phyloP scores from a whole-genome alignment of 306 rosid species.

The Potentilla sterilis region DNA sequence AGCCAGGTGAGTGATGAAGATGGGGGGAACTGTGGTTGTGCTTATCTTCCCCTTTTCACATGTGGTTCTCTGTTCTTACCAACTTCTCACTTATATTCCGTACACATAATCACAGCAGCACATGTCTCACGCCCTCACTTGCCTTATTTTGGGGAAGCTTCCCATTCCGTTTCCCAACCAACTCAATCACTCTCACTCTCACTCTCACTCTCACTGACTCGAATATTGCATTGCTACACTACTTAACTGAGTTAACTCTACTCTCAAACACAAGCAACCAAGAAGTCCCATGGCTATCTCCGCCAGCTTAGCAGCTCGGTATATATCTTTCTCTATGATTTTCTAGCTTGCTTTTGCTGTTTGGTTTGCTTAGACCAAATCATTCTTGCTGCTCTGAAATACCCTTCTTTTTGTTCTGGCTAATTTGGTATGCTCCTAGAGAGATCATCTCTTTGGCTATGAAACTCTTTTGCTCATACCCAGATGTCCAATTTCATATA shows the following conservation, averaged over 20 bases:
- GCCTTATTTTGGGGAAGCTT: not conserved
- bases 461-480: not conserved
- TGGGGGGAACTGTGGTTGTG: not conserved
- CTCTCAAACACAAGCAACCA: not conserved
- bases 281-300: constrained; percentile 5
- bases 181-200: not conserved
- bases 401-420: not conserved
- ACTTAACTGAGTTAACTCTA: not conserved
- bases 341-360: too few species aligned
- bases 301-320: constrained; percentile 26
- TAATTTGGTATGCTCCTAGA: not conserved
- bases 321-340: not conserved
- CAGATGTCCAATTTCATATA: not conserved
- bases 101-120: not conserved
- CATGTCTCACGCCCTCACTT: not conserved
- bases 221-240: not conserved
- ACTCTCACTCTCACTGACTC: not conserved
- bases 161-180: not conserved
- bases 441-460: not conserved
- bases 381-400: not conserved
- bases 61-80: not conserved
- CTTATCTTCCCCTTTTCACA: not conserved
- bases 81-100: not conserved
- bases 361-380: not conserved
- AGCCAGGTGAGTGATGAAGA: not conserved